These are phyloP conservation scores for Neurospora sp. DNA, from an alignment of 495 filamentous ascomycete species.

Conservation along the genomic window DNA sequence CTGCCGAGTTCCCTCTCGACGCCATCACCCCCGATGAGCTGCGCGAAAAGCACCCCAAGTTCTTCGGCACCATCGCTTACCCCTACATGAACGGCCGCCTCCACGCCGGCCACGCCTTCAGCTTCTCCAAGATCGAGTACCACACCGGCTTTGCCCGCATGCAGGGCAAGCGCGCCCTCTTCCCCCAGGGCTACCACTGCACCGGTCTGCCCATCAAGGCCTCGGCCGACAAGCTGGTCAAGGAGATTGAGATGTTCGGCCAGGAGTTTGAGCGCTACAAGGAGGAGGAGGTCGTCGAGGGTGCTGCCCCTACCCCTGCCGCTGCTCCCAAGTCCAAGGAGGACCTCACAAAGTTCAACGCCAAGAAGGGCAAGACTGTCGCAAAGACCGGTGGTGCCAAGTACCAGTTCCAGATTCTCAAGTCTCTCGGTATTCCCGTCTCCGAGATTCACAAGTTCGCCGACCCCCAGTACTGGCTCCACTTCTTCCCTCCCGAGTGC, in stretches of 20 bases:
- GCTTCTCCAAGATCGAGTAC: slow-evolving; percentile 81
- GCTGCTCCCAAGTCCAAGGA: slow-evolving; percentile 37
- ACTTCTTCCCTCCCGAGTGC: slow-evolving; percentile 78
- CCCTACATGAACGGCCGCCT: slow-evolving; percentile 93
- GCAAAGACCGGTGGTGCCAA: slow-evolving; percentile 84
- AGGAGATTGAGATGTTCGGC: slow-evolving; percentile 85
- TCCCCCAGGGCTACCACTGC: slow-evolving; percentile 90
- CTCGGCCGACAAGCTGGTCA: slow-evolving; percentile 84
- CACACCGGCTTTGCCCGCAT: slow-evolving; percentile 68
- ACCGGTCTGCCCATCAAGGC: slow-evolving; percentile 98
- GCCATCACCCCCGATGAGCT: slow-evolving; percentile 61
- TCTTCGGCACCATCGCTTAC: slow-evolving; percentile 88
- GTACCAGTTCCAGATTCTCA: slow-evolving; percentile 46
- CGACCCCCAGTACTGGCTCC: slow-evolving; percentile 61
- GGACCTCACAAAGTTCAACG: slow-evolving; percentile 82
- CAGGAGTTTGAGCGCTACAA: slow-evolving; percentile 72
- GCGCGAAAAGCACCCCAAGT: slow-evolving; percentile 76
- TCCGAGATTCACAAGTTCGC: slow-evolving; percentile 88
- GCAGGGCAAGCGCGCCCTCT: slow-evolving; percentile 78
- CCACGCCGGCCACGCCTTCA: slow-evolving; percentile 87
- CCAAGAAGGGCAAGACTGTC: slow-evolving; percentile 90
- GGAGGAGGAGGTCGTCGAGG: slow-evolving; percentile 39
- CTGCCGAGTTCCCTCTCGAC: slow-evolving; percentile 60
- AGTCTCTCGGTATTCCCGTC: slow-evolving; percentile 65
- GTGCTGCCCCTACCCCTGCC: slow-evolving; percentile 6